A percentile compares a stretch with the other conserved stretches of the same genome.
These are phyloP conservation scores for Wickerhamomyces canadensis DNA, from an alignment of 805 yeast genomes.

Conservation along the genomic window DNA sequence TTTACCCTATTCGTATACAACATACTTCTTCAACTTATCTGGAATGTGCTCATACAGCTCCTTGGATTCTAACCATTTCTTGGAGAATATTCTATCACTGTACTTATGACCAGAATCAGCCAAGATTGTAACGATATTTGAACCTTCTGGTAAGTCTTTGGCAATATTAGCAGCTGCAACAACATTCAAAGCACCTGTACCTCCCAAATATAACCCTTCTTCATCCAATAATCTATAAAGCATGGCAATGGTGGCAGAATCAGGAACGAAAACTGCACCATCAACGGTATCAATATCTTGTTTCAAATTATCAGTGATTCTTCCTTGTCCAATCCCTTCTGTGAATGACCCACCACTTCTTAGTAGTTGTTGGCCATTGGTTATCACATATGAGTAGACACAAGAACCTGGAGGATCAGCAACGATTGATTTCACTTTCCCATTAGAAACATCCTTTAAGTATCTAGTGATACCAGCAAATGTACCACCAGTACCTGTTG, in stretches of 20 bases:
- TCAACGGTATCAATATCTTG: slow-evolving; percentile 71
- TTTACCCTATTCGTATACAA: slow-evolving; percentile 34
- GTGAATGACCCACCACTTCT: slow-evolving; percentile 84
- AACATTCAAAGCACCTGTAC: slow-evolving; percentile 86
- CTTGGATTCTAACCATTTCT: slow-evolving; percentile 70
- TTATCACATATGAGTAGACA: slow-evolving; percentile 68
- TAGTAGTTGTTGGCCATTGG: slow-evolving; percentile 61
- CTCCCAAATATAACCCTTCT: slow-evolving; percentile 88
- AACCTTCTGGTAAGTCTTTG: slow-evolving; percentile 62
- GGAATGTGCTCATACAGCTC: slow-evolving; percentile 64
- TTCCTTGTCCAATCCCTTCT: slow-evolving; percentile 95
- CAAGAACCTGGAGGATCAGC: slow-evolving; percentile 96
- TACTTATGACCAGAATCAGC: slow-evolving; percentile 91
- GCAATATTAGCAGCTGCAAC: slow-evolving; percentile 85
- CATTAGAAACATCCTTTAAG: slow-evolving; percentile 62
- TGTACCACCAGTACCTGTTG: slow-evolving; percentile 93
- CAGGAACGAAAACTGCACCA: slow-evolving; percentile 75
- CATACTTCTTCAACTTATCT: slow-evolving; percentile 63
- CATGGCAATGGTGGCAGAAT: slow-evolving; percentile 79
- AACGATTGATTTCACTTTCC: slow-evolving; percentile 55
- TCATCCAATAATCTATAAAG: slow-evolving; percentile 76
- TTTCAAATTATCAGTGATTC: slow-evolving; percentile 77
- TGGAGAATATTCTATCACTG: slow-evolving; percentile 73
- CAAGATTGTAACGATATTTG: slow-evolving; percentile 82
- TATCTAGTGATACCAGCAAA: slow-evolving; percentile 81